A percentile compares a stretch with the other conserved stretches of the same genome.
phyloP scores from a whole-genome alignment of 305 asterid genomes.

The Fraxinus albicans region DNA sequence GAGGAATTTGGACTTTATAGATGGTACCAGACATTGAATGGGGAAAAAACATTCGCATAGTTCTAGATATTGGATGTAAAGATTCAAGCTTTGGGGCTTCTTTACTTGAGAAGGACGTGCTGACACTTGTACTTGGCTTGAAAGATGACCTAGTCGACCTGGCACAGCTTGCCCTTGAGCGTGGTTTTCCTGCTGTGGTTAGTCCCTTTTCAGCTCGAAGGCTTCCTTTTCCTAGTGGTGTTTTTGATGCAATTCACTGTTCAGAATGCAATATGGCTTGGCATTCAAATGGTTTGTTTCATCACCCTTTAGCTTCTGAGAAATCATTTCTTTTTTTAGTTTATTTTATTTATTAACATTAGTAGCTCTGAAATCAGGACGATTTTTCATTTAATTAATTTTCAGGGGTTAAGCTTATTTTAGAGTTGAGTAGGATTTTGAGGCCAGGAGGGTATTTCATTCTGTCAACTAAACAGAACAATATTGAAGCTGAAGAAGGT shows the following conservation, averaged over 20 bases:
- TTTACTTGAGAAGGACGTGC: slow-evolving; percentile 69
- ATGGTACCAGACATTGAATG: slow-evolving; percentile 99
- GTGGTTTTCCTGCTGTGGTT: slow-evolving; percentile 86
- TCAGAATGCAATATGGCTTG: slow-evolving; percentile 74
- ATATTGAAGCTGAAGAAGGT: slow-evolving; percentile 93
- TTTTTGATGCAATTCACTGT: slow-evolving; percentile 86
- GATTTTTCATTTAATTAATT: slow-evolving; percentile 10
- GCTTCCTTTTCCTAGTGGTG: slow-evolving; percentile 93
- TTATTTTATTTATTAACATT: background rate
- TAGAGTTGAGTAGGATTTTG: slow-evolving; percentile 87
- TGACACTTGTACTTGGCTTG: slow-evolving; percentile 77
- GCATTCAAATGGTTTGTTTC: slow-evolving; percentile 78
- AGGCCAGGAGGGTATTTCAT: slow-evolving; percentile 97
- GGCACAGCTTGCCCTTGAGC: slow-evolving; percentile 82
- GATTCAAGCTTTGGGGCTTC: slow-evolving; percentile 81
- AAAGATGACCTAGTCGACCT: slow-evolving; percentile 83
- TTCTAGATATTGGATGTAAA: slow-evolving; percentile 81
- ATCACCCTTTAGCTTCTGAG: slow-evolving; percentile 20
- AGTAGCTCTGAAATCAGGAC: slow-evolving; percentile 1
- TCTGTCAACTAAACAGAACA: slow-evolving; percentile 67
- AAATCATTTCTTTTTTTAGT: background rate
- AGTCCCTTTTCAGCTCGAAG: slow-evolving; percentile 69
- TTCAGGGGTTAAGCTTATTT: slow-evolving; percentile 84
- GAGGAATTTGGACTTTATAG: slow-evolving; percentile 45
- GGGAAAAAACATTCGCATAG: slow-evolving; percentile 85